Base-by-base conservation (phyloP, 2,329 filamentous ascomycete genomes). In the Aspergillus udagawae region DNA sequence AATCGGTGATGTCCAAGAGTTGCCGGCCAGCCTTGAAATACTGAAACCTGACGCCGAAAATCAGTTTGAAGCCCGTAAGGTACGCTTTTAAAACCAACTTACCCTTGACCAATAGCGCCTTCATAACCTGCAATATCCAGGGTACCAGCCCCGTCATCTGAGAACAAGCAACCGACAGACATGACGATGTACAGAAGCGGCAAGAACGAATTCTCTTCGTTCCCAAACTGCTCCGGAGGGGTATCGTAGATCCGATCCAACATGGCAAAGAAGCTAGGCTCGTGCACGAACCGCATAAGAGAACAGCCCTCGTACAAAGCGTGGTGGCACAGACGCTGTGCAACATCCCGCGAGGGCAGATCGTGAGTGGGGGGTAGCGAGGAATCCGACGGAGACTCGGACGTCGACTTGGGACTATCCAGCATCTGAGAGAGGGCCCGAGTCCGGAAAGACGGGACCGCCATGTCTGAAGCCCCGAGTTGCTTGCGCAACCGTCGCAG, bases 401-500 rank as follows among this genome's bases (percentile, higher is more conserved):
- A 82, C 12, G 80, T 77, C 2, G 87, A 83, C 52, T 82, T 83
- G 2, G 90, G 88, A 27, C 89, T 90, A 60, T 92, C 90, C 50
- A 92, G 80, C 60, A 85, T 82, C 60, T 83, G 77, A 10, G 81
- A 79, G 63, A 83, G 76, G 2, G 79, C 78, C 28, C 67, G 58
- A 73, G 79, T 74, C 77, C 81, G 47, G 71, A 77, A 23, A 70
- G 60, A 80, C 73, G 53, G 83, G 79, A 59, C 87, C 74, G 69
- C 88, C 85, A 20, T 86, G 81, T 60, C 84, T 69, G 67, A 73
- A 75, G 66, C 87, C 50, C 90, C 88, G 63, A 97, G 90, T 68
- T 96, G 89, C 67, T 95, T 90, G 67, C 91, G 88, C 83, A 99
- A 88, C 54, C 90, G 86, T 62, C 86, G 85, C 65, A 97, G 83